phyloP scores from a whole-genome alignment of 805 yeast species.

The Kodamaea restingae region DNA sequence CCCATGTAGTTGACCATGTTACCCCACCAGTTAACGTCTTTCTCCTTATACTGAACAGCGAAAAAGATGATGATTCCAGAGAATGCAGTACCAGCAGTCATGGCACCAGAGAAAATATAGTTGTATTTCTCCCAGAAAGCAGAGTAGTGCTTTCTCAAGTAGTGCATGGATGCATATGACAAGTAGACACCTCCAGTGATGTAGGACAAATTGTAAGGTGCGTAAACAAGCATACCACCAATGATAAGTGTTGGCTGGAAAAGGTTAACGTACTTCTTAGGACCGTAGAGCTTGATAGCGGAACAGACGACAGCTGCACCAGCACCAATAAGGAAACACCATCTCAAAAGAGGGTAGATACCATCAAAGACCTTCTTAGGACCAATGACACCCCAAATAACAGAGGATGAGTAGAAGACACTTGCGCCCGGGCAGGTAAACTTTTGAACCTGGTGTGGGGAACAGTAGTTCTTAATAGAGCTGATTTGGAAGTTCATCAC shows the following conservation, averaged over 20 bases:
- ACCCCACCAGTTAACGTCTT: slow-evolving; percentile 30
- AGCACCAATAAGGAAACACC: slow-evolving; percentile 32
- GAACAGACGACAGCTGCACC: slow-evolving; percentile 21
- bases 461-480: slow-evolving; percentile 19
- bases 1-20: slow-evolving; percentile 28
- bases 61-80: slow-evolving; percentile 33
- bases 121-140: slow-evolving; percentile 37
- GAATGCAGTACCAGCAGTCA: slow-evolving; percentile 34
- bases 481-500: slow-evolving; percentile 18
- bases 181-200: slow-evolving; percentile 27
- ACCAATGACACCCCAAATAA: slow-evolving; percentile 59
- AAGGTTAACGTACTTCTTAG: slow-evolving; percentile 18
- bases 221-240: slow-evolving; percentile 28
- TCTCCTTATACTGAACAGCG: slow-evolving; percentile 32
- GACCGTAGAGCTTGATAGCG: slow-evolving; percentile 14
- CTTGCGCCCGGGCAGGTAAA: slow-evolving; percentile 29
- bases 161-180: slow-evolving; percentile 25
- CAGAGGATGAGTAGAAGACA: slow-evolving; percentile 49
- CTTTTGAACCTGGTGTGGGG: slow-evolving; percentile 17
- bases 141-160: slow-evolving; percentile 22
- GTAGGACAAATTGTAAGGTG: slow-evolving; percentile 33
- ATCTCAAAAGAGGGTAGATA: slow-evolving; percentile 31
- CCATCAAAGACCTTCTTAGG: slow-evolving; percentile 29
- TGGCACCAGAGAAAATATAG: slow-evolving; percentile 28
- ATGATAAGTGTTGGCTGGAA: slow-evolving; percentile 34